These are phyloP conservation scores for Akanthomyces lecanii DNA, from an alignment of 2,329 filamentous ascomycete genomes.

Conservation along the genomic window DNA sequence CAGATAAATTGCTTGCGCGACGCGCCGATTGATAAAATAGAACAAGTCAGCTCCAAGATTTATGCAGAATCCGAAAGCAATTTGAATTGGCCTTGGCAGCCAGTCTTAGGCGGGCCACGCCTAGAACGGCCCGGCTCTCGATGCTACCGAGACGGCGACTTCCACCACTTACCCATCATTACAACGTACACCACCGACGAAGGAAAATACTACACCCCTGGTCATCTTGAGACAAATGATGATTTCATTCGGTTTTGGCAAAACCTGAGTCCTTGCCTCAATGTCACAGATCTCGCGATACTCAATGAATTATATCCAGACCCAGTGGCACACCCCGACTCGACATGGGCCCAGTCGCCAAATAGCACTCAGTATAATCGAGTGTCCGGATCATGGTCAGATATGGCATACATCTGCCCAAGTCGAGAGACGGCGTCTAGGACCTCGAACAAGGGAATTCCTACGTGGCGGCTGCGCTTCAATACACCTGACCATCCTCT, in stretches of 20 bases:
- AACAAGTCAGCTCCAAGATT: conserved; percentile 34
- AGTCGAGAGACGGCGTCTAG: conserved; percentile 42
- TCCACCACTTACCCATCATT: conserved; percentile 34
- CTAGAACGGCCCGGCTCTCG: conserved; percentile 44
- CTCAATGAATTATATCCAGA: conserved; percentile 33
- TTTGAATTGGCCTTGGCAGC: conserved; percentile 47
- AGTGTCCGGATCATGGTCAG: conserved; percentile 39
- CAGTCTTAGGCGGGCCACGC: conserved; percentile 40
- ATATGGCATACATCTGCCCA: conserved; percentile 42
- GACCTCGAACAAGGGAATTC: conserved; percentile 29
- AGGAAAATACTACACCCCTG: conserved; percentile 31
- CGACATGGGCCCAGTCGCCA: conserved; percentile 34
- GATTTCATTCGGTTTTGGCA: conserved; percentile 34
- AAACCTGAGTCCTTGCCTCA: conserved; percentile 32
- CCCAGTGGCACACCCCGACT: conserved; percentile 28
- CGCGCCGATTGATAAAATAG: conserved; percentile 33
- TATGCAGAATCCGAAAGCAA: conserved; percentile 35
- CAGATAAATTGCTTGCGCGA: conserved; percentile 37
- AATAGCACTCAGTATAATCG: conserved; percentile 43
- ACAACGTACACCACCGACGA: conserved; percentile 36
- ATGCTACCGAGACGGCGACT: conserved; percentile 34
- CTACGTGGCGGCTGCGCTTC: conserved; percentile 37
- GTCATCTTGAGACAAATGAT: conserved; percentile 31
- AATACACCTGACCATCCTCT: conserved; percentile 33
- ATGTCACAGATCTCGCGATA: conserved; percentile 26